Evolutionary conservation across 2,329 filamentous ascomycete species (phyloP).

Genomic region (Leptographium procerum): DNA sequence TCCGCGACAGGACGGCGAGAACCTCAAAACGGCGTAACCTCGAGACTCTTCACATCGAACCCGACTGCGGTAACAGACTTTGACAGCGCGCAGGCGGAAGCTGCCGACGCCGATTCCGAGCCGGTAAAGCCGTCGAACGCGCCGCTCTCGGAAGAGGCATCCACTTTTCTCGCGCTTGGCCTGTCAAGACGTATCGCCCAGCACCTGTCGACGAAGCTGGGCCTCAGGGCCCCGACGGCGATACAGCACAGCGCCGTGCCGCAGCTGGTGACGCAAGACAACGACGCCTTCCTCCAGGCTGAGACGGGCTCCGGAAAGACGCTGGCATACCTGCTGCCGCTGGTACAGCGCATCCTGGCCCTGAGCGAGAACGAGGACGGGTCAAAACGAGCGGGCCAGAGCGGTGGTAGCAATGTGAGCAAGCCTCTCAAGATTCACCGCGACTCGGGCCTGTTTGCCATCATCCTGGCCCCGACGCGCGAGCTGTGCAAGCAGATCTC

Average conservation of each 20-base stretch:
- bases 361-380: constrained; percentile 49
- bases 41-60: constrained; percentile 86
- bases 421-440: constrained; percentile 51
- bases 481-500: constrained; percentile 93
- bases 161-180: constrained; percentile 77
- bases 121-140: constrained; percentile 72
- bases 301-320: constrained; percentile 98
- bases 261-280: constrained; percentile 66
- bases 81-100: constrained; percentile 26
- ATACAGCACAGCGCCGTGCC: constrained; percentile 87
- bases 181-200: constrained; percentile 69
- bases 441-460: constrained; percentile 82
- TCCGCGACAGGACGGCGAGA: neutral
- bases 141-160: constrained; percentile 70
- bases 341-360: constrained; percentile 77
- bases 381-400: constrained; percentile 18
- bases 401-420: too few relatives aligned
- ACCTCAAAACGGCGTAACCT: constrained; percentile 46
- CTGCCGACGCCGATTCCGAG: constrained; percentile 37
- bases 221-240: constrained; percentile 80
- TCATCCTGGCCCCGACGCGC: constrained; percentile 86
- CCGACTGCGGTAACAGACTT: constrained; percentile 57
- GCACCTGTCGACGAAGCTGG: constrained; percentile 75
- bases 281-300: constrained; percentile 90
- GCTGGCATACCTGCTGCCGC: constrained; percentile 83